Base-by-base conservation (phyloP, 352 stramenopile genomes). In the Sclerospora graminicola region DNA sequence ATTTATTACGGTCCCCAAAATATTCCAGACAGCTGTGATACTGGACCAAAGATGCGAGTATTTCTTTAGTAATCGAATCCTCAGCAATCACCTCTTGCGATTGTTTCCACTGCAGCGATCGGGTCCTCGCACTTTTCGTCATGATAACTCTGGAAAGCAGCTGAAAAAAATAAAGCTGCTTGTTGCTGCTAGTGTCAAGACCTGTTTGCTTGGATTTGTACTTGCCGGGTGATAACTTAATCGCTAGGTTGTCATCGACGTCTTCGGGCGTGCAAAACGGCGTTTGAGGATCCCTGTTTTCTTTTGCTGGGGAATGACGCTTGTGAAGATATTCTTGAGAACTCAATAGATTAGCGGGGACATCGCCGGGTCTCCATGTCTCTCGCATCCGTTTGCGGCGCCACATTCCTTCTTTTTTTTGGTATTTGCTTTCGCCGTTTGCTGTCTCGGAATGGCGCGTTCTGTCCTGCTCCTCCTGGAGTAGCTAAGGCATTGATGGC, bases 401-500 rank as follows among this genome's bases (percentile, higher is more conserved):
- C 9, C n/a, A 54, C 33, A 63, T 78, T 13, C 39, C 29, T 11
- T 61, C 38, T 32, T 41, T 65, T 41, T 48, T 23, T 21, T 19
- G 27, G 45, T 29, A 8, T 34, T 27, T 30, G 38, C 15, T 23
- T 72, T 53, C 18, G 49, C 34, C 2, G 68, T 46, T 97, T 97
- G 15, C 60, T 86, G 63, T 96, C 87, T 31, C 88, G 56, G 45
- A 94, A 96, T 1, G 87, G 85, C 19, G 70, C 77, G 34, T 74
- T 80, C 41, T 73, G 57, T 8, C 41, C 48, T 2, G 42, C 36
- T 7, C 45, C 54, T 8, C 49, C 57, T 5, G 54, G 35, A 19
- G 50, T 73, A 9, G 73, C 74, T 11, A 89, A 60, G n/a, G 75
- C 63, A 31, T 87, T 84, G 54, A 98, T 98, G 1, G 98, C 94